phyloP scores from a whole-genome alignment of 2,329 filamentous ascomycete genomes.

The Aspergillus fijiensis region DNA sequence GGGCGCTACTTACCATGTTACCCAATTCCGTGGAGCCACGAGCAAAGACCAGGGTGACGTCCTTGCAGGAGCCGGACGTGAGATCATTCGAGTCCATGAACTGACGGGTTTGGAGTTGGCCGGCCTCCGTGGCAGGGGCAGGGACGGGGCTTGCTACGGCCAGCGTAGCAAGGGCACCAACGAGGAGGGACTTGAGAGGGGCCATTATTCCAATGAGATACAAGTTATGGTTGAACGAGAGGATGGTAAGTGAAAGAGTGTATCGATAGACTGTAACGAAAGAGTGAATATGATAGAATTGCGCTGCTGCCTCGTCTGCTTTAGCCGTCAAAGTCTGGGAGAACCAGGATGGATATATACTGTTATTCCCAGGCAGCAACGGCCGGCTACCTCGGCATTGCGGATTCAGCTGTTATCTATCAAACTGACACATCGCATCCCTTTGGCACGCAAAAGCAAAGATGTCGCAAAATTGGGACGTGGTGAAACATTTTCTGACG shows the following conservation, averaged over 20 bases:
- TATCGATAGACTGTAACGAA: too few species aligned
- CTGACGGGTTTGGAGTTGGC: slow-evolving; percentile 14
- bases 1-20: slow-evolving; percentile 33
- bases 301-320: background rate
- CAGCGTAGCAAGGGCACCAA: slow-evolving; percentile 17
- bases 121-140: background rate
- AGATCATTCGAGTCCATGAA: slow-evolving; percentile 39
- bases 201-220: slow-evolving; percentile 11
- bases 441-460: background rate
- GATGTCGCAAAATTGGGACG: background rate
- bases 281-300: too few species aligned
- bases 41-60: slow-evolving; percentile 43
- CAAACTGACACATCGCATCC: background rate
- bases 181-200: slow-evolving; percentile 14
- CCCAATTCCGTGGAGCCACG: slow-evolving; percentile 43
- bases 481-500: background rate
- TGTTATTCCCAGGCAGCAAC: background rate
- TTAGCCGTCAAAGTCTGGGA: background rate
- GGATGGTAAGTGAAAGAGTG: background rate
- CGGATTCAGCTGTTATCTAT: background rate
- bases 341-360: background rate
- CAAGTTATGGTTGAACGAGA: background rate
- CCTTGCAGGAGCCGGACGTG: slow-evolving; percentile 35
- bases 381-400: background rate
- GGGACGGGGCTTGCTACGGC: slow-evolving; percentile 17